Base-by-base conservation (phyloP, 306 rosid genomes). In the Gleditsia sinensis region DNA sequence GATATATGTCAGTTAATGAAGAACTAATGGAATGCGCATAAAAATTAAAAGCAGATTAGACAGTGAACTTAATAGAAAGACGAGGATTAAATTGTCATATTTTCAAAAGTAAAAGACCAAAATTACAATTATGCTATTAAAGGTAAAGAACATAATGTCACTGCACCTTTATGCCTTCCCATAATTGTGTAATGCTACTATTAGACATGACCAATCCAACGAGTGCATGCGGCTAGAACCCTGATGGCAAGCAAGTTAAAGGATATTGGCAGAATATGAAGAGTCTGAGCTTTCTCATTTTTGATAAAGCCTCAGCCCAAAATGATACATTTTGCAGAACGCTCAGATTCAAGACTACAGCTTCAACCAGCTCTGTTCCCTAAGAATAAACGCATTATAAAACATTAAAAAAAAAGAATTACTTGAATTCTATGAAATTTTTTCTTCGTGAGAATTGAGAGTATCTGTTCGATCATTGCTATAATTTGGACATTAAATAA, bases 101-200 rank as follows among this genome's bases (percentile, higher is more conserved):
- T 37, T 3, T 23, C 3, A 0, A n/a, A 5, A 24, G 10, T 14
- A 4, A 25, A 24, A 33, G 13, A 16, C n/a, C n/a, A n/a, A n/a
- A n/a, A n/a, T n/a, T n/a, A n/a, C n/a, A n/a, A n/a, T n/a, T n/a
- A n/a, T n/a, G n/a, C n/a, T n/a, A n/a, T n/a, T n/a, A n/a, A n/a
- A n/a, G n/a, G n/a, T n/a, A n/a, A n/a, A n/a, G n/a, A n/a, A n/a
- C n/a, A 6, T 3, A 6, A 1, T 23, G 17, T 42, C n/a, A n/a
- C n/a, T n/a, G n/a, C n/a, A 64, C 70, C 70, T 64, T 42, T 24
- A 1, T 23, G 23, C 20, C 40, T 43, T 66, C 7, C 71, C 56
- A 66, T 45, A 66, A 0, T 25, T 45, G 56, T 27, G 17, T 25
- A 13, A 65, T 65, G 17, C 11, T 24, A 8, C 71, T 65, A 4